Evolutionary conservation across 441 rosid species (phyloP), one percentile per base, ranked within the genome.

Genomic region (Metrosideros polymorpha): DNA sequence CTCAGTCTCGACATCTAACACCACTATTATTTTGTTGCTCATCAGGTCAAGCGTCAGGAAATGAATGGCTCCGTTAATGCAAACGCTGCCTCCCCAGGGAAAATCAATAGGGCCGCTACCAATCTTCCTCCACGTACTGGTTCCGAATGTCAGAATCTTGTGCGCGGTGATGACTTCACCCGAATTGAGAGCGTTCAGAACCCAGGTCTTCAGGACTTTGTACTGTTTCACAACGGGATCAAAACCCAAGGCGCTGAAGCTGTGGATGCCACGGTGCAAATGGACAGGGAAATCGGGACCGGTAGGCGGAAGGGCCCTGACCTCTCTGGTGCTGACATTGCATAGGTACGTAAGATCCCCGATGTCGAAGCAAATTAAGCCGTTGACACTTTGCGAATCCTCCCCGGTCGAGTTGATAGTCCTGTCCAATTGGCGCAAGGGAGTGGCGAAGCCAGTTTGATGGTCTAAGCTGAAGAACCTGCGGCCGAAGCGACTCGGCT

Each of bases 291-390:
- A 79, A n/a, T 79, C 55, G 50, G 84, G 87, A 42, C 6, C 7
- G 6, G 76, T 4, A 6, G n/a, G 53, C 9, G 84, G 84, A 5
- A 86, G 84, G n/a, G 59, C 27, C 50, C 77, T 59, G 12, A 82
- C 19, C 35, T 59, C 82, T 32, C 59, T 30, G 43, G 87, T 86
- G 47, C 57, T 56, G 55, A 86, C 43, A 29, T 86, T 82, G 79
- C 82, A 86, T 10, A 82, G 2, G 75, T 82, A 86, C 24, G 87
- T 86, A 12, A 82, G 56, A 9, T 25, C 51, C 18, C 27, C 79
- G 25, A 82, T 18, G 27, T 79, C 87, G 63, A 86, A 82, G 50
- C 87, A 82, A 59, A 82, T 82, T 63, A 86, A 86, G 47, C 87
- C 87, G 9, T 79, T 79, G 27, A 86, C 84, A 50, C 57, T 55